phyloP scores from a whole-genome alignment of 768 basidiomycete species.

The Coprinellus micaceus region DNA sequence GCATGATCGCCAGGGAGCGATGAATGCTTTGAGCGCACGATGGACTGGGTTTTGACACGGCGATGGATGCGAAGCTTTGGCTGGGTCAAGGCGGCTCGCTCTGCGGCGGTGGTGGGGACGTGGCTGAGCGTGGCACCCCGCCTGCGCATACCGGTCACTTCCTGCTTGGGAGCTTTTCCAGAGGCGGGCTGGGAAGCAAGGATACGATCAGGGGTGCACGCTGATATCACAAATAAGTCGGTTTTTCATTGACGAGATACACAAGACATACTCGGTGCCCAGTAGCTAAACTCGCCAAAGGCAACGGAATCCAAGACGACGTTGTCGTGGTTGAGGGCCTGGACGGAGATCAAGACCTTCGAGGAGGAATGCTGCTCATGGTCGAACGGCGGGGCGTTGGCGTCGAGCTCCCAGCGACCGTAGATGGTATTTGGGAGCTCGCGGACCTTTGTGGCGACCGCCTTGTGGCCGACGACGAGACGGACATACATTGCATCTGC shows the following conservation, averaged over 20 bases:
- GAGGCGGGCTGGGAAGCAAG: background rate
- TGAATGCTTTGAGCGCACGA: slow-evolving; percentile 40
- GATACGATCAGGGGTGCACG: slow-evolving; percentile 8
- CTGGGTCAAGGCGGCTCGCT: slow-evolving; percentile 38
- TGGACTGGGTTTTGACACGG: slow-evolving; percentile 39
- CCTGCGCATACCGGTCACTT: slow-evolving; percentile 32
- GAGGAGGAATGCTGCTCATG: slow-evolving; percentile 35
- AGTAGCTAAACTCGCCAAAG: slow-evolving; percentile 72
- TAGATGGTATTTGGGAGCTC: slow-evolving; percentile 44
- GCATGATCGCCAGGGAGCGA: slow-evolving; percentile 30
- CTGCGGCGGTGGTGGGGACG: slow-evolving; percentile 31
- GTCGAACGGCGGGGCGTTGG: slow-evolving; percentile 53
- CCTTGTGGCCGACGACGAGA: slow-evolving; percentile 67
- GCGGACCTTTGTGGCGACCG: slow-evolving; percentile 64
- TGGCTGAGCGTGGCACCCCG: slow-evolving; percentile 32
- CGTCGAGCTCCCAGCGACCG: slow-evolving; percentile 64
- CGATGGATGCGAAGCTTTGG: slow-evolving; percentile 37
- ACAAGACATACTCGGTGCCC: slow-evolving; percentile 37
- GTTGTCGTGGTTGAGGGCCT: slow-evolving; percentile 55
- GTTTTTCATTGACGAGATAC: slow-evolving; percentile 2
- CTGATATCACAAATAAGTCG: background rate
- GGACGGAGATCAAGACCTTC: slow-evolving; percentile 55
- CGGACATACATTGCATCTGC: slow-evolving; percentile 61
- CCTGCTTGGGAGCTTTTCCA: slow-evolving; percentile 11
- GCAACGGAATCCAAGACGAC: slow-evolving; percentile 58